Conservation (phyloP, 108 stramenopile genomes). For the Skeletonema menzelii region DNA sequence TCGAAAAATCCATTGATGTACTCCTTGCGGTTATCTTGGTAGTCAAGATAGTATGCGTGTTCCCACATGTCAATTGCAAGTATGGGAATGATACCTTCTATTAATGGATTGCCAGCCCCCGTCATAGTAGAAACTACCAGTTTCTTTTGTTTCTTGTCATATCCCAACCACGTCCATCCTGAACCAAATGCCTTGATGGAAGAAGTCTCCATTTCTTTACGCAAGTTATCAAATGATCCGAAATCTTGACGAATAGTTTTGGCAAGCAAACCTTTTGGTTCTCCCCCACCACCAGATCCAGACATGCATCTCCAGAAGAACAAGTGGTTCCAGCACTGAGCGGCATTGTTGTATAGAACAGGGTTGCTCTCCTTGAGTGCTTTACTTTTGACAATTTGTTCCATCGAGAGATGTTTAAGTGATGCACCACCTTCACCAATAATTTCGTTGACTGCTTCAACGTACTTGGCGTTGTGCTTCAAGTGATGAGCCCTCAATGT, state of each 20-base stretch:
- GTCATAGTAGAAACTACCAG: constrained; percentile 44
- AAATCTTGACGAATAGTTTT: constrained; percentile 44
- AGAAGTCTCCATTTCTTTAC: constrained; percentile 28
- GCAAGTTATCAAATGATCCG: constrained; percentile 42
- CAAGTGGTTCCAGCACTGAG: constrained; percentile 67
- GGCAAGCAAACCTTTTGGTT: constrained; percentile 50
- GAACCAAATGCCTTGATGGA: constrained; percentile 58
- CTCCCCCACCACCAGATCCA: constrained; percentile 50
- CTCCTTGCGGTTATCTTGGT: constrained; percentile 79
- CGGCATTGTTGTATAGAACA: constrained; percentile 68
- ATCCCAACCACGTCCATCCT: constrained; percentile 90
- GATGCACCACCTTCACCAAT: constrained; percentile 25
- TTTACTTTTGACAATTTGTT: constrained; percentile 35
- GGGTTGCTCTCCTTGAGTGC: constrained; percentile 19
- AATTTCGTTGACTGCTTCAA: constrained; percentile 41
- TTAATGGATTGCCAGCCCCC: constrained; percentile 48
- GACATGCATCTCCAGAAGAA: constrained; percentile 83
- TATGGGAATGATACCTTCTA: constrained; percentile 70
- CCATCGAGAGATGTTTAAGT: constrained; percentile 30
- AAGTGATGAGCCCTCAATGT: constrained; percentile 69
- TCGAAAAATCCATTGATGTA: constrained; percentile 78
- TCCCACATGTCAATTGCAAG: constrained; percentile 90
- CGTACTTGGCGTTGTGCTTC: constrained; percentile 63
- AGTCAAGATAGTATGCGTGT: constrained; percentile 81
- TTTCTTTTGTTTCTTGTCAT: constrained; percentile 45